Evolutionary conservation across 163 green algal species (phyloP), one percentile per base, ranked within the genome.

Genomic region (Dunaliella salina): DNA sequence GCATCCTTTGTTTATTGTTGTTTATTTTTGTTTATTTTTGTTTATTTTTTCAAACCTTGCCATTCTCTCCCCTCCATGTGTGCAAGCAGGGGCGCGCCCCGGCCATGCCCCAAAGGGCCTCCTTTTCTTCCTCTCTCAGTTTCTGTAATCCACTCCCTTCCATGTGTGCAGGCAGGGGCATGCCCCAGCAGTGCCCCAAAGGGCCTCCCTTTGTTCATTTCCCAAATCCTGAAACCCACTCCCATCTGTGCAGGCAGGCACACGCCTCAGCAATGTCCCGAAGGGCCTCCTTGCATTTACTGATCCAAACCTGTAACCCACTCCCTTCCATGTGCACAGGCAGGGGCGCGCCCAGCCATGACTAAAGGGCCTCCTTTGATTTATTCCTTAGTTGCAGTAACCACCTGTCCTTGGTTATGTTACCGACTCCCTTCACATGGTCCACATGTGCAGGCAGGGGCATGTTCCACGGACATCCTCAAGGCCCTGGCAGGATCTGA

Each of bases 301-400:
- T n/a, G n/a, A n/a, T n/a, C 85, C 78, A 84, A 84, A 13, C 80
- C 90, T 4, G 59, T 84, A 18, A 81, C 82, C n/a, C n/a, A n/a
- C n/a, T n/a, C n/a, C n/a, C n/a, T n/a, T n/a, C n/a, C n/a, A n/a
- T n/a, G n/a, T n/a, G n/a, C 35, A 82, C 33, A 30, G 84, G 25
- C 18, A 35, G 40, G 32, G 29, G 45, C 34, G 63, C 11, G 94
- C 96, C 87, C 75, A 81, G 22, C 22, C 15, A 33, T 22, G 75
- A 81, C 15, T 15, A 33, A 18, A 33, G 22, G n/a, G 30, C n/a
- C 22, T 81, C 15, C 26, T 17, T 25, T 46, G 32, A 81, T 81
- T 81, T n/a, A n/a, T n/a, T n/a, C n/a, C n/a, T n/a, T n/a, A n/a
- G n/a, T n/a, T n/a, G n/a, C n/a, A n/a, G n/a, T n/a, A n/a, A n/a